phyloP scores from a whole-genome alignment of 352 stramenopile species.

The Phytophthora uliginosa region DNA sequence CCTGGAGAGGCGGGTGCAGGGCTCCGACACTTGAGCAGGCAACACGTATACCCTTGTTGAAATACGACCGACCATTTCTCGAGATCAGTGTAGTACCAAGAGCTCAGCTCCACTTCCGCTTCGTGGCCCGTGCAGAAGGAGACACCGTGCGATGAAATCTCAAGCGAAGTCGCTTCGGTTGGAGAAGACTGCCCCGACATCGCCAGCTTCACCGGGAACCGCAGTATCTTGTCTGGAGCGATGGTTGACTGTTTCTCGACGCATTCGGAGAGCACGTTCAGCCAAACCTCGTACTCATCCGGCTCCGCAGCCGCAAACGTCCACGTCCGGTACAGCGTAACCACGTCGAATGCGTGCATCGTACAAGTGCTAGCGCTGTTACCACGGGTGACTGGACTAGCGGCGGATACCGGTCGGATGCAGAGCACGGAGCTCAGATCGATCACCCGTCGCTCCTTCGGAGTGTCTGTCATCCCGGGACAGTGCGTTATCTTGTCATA shows the following conservation, averaged over 20 bases:
- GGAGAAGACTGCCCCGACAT: conserved; percentile 47
- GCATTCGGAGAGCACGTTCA: conserved; percentile 60
- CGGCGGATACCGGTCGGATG: conserved; percentile 62
- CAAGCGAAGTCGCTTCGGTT: conserved; percentile 54
- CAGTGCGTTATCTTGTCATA: conserved; percentile 79
- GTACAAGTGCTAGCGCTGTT: conserved; percentile 7
- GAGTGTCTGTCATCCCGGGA: conserved; percentile 56
- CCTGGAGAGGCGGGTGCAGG: conserved; percentile 14
- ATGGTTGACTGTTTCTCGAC: conserved; percentile 70
- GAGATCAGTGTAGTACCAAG: conserved; percentile 86
- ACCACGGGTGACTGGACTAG: conserved; percentile 2
- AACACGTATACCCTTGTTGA: conserved; percentile 67
- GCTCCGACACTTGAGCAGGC: conserved; percentile 63
- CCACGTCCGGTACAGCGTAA: conserved; percentile 82
- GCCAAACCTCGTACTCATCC: conserved; percentile 68
- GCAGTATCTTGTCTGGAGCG: conserved; percentile 55
- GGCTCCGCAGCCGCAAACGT: conserved; percentile 64
- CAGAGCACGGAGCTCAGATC: conserved; percentile 75
- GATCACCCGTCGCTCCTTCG: conserved; percentile 71
- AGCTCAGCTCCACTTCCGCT: conserved; percentile 58
- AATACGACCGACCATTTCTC: conserved; percentile 79
- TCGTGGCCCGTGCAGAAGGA: conserved; percentile 57
- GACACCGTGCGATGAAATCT: conserved; percentile 73
- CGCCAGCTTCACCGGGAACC: conserved; percentile 60
- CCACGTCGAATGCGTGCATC: conserved; percentile 66